A percentile compares a stretch with the other conserved stretches of the same genome.
Conservation (phyloP, 2,329 filamentous ascomycete species). For the Alternaria burnsii region DNA sequence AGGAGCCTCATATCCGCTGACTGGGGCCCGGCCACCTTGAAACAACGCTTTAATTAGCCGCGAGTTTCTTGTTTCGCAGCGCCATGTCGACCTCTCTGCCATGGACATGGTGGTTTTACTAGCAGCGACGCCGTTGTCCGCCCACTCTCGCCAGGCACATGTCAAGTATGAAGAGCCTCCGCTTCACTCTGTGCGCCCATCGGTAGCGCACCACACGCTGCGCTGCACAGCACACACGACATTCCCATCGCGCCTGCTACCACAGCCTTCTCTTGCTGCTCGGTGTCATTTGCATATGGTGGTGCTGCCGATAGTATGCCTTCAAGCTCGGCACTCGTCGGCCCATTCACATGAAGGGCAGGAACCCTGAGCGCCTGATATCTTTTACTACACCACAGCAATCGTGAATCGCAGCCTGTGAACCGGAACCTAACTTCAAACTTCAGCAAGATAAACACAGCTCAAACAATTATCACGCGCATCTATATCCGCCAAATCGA, state of each 20-base stretch:
- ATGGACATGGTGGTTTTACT: background rate
- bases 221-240: background rate
- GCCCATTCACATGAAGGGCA: slow-evolving; percentile 13
- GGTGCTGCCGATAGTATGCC: background rate
- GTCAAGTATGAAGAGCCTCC: background rate
- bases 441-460: background rate
- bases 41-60: slow-evolving; percentile 17
- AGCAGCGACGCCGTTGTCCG: background rate
- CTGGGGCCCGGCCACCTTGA: slow-evolving; percentile 11
- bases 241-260: background rate
- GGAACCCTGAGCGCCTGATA: slow-evolving; percentile 1
- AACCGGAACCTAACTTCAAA: background rate
- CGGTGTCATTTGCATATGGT: background rate
- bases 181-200: background rate
- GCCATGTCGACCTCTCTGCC: background rate
- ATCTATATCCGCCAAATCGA: background rate
- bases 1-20: slow-evolving; percentile 14
- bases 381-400: slow-evolving; percentile 1
- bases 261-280: background rate
- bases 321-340: slow-evolving; percentile 12
- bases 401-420: background rate
- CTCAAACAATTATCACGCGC: background rate
- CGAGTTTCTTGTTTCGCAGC: background rate
- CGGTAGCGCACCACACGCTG: background rate
- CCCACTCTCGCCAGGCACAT: background rate